Evolutionary conservation across 2,329 filamentous ascomycete species (phyloP), one percentile per base, ranked within the genome.

Genomic region (Septoria petroselini): DNA sequence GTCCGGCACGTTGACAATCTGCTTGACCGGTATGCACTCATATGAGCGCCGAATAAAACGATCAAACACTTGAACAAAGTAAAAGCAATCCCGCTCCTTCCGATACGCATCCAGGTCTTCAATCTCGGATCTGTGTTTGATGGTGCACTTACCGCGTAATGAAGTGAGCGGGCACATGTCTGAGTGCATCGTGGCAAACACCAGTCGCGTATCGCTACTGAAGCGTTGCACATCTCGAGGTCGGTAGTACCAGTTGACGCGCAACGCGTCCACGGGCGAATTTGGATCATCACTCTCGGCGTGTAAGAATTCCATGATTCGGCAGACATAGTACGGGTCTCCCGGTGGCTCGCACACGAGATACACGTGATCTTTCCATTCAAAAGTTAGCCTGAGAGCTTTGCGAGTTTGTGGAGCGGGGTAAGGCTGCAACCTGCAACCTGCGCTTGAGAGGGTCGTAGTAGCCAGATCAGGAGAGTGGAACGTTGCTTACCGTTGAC

Each of bases 171-270:
- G 93, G 68, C 89, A 95, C 55, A 90, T 86, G 74, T 98, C 93
- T 19, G 93, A 97, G 71, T 98, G 93, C 93, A 98, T 98, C 23
- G 93, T 95, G 55, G 90, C 91, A 71, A 91, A 96, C 44, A 98
- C 83, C 63, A 91, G 78, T 55, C 93, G 86, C 52, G 88, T 91
- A 75, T 98, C 93, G 68, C 87, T 85, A 61, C 88, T 85, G 73
- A 91, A 93, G 61, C 91, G 88, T 60, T 88, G 88, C 65, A 97
- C 95, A 72, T 98, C 93, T 70, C 93, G 90, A 49, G 93, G 91
- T 33, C 93, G 84, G 70, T 97, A 97, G 71, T 91, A 96, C 93
- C 93, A 98, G 73, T 98, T 98, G 65, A 97, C 87, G 60, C 91
- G 85, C 63, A 98, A 72, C 34, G 88, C 83, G 66, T 96, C 91